Evolutionary conservation across 1,284 basidiomycete genomes (phyloP), one percentile per base, ranked within the genome.

Genomic region (Cystobasidium pallidum): DNA sequence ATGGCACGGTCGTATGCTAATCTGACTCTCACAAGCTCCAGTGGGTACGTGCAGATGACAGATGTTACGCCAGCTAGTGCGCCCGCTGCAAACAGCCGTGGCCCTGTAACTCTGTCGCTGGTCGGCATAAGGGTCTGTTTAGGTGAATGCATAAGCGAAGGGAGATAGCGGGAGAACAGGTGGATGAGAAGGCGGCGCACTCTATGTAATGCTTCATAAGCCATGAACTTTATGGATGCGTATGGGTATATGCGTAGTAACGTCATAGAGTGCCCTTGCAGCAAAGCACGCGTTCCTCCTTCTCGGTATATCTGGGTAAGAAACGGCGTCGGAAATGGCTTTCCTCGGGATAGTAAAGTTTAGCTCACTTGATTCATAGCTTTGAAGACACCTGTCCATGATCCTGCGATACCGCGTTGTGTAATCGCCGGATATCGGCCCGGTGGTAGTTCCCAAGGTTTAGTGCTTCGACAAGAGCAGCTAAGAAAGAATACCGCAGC

Each of bases 151-250:
- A 28, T 54, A 1, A 54, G 21, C n/a, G 15, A 49, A 28, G 0
- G 26, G 34, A 28, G n/a, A n/a, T n/a, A 54, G 15, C 1, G 30
- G 15, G 21, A 41, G 43, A 28, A 17, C 19, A 32, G 26, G 13
- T 54, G 57, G 28, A 28, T 58, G 55, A 51, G 19, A 55, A 17
- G n/a, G n/a, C 4, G 15, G 81, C 87, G 77, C 77, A 91, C 89
- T 77, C 87, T 83, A 82, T 91, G 90, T 67, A 91, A 83, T 81
- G 91, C 88, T 81, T 98, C 94, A 81, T 99, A 99, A 2, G 92
- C 88, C 89, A 98, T 94, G 80, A 94, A 99, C 82, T 97, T 98
- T 81, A 99, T 91, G 63, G 90, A 93, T 47, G 96, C 96, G 80
- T 99, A 96, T 0, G 96, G 95, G 80, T 98, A 97, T 71, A 87